Evolutionary conservation across 805 yeast genomes (phyloP).

Genomic region (Wickerhamiella lipophila): DNA sequence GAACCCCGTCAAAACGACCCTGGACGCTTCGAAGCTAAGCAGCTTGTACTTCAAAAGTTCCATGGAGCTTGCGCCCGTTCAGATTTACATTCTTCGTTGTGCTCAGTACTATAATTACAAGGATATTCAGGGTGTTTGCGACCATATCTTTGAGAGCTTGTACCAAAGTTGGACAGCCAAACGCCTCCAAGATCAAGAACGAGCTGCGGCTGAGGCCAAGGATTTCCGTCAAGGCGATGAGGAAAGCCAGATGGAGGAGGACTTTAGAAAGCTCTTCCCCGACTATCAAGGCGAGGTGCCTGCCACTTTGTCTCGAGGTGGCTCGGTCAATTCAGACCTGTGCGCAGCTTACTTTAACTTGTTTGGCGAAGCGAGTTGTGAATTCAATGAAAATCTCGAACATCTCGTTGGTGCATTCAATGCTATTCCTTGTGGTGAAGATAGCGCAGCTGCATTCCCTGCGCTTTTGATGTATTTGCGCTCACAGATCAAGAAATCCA

Average conservation of each 20-base stretch:
- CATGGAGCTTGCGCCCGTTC: background rate
- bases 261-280: slow-evolving; percentile 70
- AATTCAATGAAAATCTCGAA: background rate
- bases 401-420: background rate
- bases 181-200: slow-evolving; percentile 29
- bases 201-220: slow-evolving; percentile 4
- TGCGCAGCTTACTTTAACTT: slow-evolving; percentile 1
- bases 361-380: background rate
- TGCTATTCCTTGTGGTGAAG: background rate
- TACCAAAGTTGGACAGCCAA: slow-evolving; percentile 77
- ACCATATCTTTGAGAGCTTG: slow-evolving; percentile 39
- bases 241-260: slow-evolving; percentile 47
- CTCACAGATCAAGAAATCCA: slow-evolving; percentile 7
- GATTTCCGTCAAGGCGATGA: slow-evolving; percentile 40
- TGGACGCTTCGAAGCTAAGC: background rate
- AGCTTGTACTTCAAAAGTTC: background rate
- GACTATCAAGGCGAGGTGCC: slow-evolving; percentile 58
- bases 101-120: slow-evolving; percentile 15
- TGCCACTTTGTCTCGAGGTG: slow-evolving; percentile 20
- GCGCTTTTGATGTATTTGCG: slow-evolving; percentile 15
- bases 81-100: background rate
- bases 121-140: slow-evolving; percentile 22
- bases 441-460: slow-evolving; percentile 12
- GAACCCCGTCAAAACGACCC: slow-evolving; percentile 1
- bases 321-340: slow-evolving; percentile 13